Evolutionary conservation across 768 basidiomycete genomes (phyloP).

Genomic region (Lentinula sp.): DNA sequence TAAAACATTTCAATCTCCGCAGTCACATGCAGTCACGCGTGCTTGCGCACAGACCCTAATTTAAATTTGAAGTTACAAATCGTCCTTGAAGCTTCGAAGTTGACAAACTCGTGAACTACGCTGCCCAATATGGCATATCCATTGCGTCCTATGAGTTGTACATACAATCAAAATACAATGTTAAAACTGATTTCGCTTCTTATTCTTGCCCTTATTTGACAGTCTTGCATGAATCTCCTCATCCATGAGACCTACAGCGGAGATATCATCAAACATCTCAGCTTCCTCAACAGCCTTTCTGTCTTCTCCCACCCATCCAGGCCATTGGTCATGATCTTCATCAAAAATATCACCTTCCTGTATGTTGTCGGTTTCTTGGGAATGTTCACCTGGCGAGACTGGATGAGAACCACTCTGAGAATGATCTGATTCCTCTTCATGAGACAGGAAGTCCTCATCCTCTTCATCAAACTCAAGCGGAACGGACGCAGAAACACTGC

Average conservation of each 20-base stretch:
- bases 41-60: not conserved
- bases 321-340: slow-evolving; percentile 22
- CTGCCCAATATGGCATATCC: no score
- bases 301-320: slow-evolving; percentile 43
- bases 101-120: not conserved
- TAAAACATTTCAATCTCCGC: not conserved
- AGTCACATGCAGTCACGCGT: not conserved
- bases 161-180: slow-evolving; percentile 5
- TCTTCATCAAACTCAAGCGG: slow-evolving; percentile 62
- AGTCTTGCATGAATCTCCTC: slow-evolving; percentile 21
- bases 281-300: slow-evolving; percentile 42
- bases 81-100: not conserved
- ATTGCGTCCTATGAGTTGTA: no score
- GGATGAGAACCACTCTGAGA: slow-evolving; percentile 22
- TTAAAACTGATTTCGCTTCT: slow-evolving; percentile 1
- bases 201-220: not conserved
- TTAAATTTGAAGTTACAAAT: not conserved
- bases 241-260: slow-evolving; percentile 33
- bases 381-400: slow-evolving; percentile 34
- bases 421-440: slow-evolving; percentile 17
- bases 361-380: slow-evolving; percentile 20
- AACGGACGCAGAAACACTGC: slow-evolving; percentile 25
- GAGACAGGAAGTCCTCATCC: slow-evolving; percentile 51
- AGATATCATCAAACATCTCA: slow-evolving; percentile 45
- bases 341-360: not conserved